A percentile compares a stretch with the other conserved stretches of the same genome.
These are phyloP conservation scores for Coemansia sp. DNA, from an alignment of 192 early-diverging fungal species.

Conservation along the genomic window DNA sequence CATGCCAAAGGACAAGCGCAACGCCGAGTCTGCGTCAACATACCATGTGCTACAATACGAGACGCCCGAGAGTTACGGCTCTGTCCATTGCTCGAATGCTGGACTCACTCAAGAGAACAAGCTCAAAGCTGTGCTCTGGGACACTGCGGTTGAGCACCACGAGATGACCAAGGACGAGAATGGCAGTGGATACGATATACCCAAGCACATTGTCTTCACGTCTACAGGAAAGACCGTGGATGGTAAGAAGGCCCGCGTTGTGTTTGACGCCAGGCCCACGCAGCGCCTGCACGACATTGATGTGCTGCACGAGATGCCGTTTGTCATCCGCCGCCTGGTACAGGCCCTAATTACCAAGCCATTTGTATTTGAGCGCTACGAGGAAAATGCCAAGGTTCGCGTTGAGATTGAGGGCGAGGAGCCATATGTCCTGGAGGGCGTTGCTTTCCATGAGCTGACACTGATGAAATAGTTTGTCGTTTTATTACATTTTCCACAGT, in stretches of 20 bases:
- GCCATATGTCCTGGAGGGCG: conserved; percentile 60
- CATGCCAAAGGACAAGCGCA: conserved; percentile 58
- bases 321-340: conserved; percentile 82
- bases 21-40: conserved; percentile 19
- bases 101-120: conserved; percentile 66
- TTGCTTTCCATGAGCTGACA: conserved; percentile 80
- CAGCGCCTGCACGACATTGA: conserved; percentile 83
- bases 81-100: conserved; percentile 71
- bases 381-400: conserved; percentile 66
- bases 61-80: conserved; percentile 71
- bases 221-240: conserved; percentile 80
- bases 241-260: conserved; percentile 62
- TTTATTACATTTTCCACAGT: neutral
- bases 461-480: conserved; percentile 52
- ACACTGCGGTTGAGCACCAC: conserved; percentile 68
- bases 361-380: conserved; percentile 90
- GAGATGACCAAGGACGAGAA: conserved; percentile 61
- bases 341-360: conserved; percentile 92
- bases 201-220: conserved; percentile 67
- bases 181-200: conserved; percentile 85
- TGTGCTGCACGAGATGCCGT: conserved; percentile 88
- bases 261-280: conserved; percentile 62
- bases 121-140: conserved; percentile 71
- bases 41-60: conserved; percentile 72
- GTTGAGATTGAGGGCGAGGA: conserved; percentile 67